These are phyloP conservation scores for Argentina anserina DNA, from an alignment of 306 rosid genomes.

Conservation along the genomic window DNA sequence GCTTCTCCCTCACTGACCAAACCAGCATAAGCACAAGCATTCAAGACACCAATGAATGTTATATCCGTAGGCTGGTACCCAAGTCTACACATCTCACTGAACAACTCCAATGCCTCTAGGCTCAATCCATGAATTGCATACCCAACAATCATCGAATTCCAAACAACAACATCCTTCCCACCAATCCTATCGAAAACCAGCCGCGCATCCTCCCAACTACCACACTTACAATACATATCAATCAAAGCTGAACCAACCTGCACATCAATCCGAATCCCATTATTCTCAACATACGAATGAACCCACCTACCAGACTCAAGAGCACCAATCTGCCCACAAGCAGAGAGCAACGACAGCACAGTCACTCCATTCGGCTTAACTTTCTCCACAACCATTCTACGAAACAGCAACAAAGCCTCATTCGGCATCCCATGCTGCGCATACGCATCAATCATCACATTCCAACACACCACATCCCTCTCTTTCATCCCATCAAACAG, in stretches of 20 bases:
- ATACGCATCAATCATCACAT: conserved; percentile 79
- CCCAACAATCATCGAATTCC: conserved; percentile 78
- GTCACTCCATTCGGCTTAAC: conserved; percentile 64
- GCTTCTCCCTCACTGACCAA: conserved; percentile 53
- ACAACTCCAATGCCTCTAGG: conserved; percentile 58
- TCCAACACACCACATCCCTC: conserved; percentile 75
- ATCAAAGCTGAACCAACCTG: conserved; percentile 67
- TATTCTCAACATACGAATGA: conserved; percentile 51
- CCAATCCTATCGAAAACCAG: conserved; percentile 45
- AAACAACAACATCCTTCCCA: conserved; percentile 61
- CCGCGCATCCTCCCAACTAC: conserved; percentile 63
- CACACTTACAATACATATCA: conserved; percentile 80
- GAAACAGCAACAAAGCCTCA: conserved; percentile 55
- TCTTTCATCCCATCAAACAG: conserved; percentile 52
- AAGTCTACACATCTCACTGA: conserved; percentile 41
- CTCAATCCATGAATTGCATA: conserved; percentile 66
- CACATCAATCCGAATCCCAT: conserved; percentile 37
- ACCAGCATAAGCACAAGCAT: conserved; percentile 73
- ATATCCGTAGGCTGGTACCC: conserved; percentile 53
- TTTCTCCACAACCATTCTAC: conserved; percentile 51
- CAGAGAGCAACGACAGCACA: conserved; percentile 56
- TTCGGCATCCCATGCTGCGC: conserved; percentile 61
- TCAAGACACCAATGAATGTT: conserved; percentile 61
- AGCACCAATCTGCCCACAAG: conserved; percentile 81
- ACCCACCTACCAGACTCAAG: conserved; percentile 77